These are phyloP conservation scores for Marchantia paleacea DNA, from an alignment of 225 moss, liverwort and hornwort species.

Conservation along the genomic window DNA sequence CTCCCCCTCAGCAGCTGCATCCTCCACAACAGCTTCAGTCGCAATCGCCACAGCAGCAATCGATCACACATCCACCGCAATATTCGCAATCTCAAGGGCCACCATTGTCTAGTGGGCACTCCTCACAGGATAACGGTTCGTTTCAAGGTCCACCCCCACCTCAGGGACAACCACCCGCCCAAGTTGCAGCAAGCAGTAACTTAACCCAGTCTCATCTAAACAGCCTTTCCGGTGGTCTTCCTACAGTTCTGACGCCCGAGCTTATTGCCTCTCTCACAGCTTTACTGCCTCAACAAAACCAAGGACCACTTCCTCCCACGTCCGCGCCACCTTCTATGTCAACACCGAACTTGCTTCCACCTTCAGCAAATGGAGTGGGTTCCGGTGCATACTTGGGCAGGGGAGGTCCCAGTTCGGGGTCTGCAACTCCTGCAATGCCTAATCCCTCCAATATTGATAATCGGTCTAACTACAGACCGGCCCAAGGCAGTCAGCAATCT, in stretches of 20 bases:
- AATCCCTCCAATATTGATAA: slow-evolving; percentile 32
- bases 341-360: slow-evolving; percentile 41
- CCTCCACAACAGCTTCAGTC: slow-evolving; percentile 49
- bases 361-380: slow-evolving; percentile 37
- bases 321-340: slow-evolving; percentile 42
- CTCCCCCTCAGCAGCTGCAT: slow-evolving; percentile 54
- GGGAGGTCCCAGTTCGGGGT: slow-evolving; percentile 31
- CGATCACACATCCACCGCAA: slow-evolving; percentile 48
- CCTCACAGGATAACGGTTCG: slow-evolving; percentile 46
- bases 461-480: slow-evolving; percentile 54
- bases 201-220: slow-evolving; percentile 64
- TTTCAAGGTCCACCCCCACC: slow-evolving; percentile 61
- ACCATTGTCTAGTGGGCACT: slow-evolving; percentile 25
- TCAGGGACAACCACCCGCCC: slow-evolving; percentile 46
- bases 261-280: slow-evolving; percentile 90
- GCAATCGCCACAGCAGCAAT: slow-evolving; percentile 52
- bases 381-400: slow-evolving; percentile 40
- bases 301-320: slow-evolving; percentile 45
- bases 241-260: slow-evolving; percentile 81
- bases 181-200: slow-evolving; percentile 41
- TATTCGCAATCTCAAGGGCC: slow-evolving; percentile 30
- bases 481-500: slow-evolving; percentile 52
- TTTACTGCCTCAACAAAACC: slow-evolving; percentile 66
- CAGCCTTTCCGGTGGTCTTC: slow-evolving; percentile 62
- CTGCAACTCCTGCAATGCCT: slow-evolving; percentile 32